Conservation (phyloP, 148 eudicot genomes). For the Chenopodium quinoa region DNA sequence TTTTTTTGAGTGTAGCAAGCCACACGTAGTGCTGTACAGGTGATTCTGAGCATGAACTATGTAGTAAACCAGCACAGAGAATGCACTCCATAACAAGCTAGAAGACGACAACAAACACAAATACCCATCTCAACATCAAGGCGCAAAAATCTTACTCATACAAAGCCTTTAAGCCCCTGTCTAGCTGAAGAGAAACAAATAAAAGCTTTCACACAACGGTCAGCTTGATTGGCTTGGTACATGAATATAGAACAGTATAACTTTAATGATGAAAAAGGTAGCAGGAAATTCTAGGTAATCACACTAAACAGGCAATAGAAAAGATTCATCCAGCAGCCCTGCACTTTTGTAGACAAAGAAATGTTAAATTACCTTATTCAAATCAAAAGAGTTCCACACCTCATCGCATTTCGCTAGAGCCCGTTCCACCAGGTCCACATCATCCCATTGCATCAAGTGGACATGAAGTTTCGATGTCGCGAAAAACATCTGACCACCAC, state of each 20-base stretch:
- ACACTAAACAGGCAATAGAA: neutral
- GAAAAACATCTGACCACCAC: slow-evolving; percentile 79
- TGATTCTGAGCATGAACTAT: neutral
- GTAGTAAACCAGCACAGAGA: neutral
- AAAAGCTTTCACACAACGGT: neutral
- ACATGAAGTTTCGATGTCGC: slow-evolving; percentile 88
- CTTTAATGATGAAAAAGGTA: neutral
- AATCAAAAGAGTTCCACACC: slow-evolving; percentile 72
- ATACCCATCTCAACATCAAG: neutral
- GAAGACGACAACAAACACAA: neutral
- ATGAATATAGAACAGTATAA: neutral
- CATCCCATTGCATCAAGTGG: slow-evolving; percentile 89
- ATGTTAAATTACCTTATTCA: slow-evolving; percentile 54
- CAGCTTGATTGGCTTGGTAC: neutral
- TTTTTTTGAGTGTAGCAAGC: neutral
- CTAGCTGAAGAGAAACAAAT: neutral
- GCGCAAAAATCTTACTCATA: neutral
- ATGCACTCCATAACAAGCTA: neutral
- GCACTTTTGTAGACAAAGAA: slow-evolving; percentile 7
- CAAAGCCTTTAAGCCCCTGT: neutral
- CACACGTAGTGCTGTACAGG: neutral
- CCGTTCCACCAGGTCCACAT: slow-evolving; percentile 59
- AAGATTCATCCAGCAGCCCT: neutral
- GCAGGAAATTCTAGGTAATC: neutral
- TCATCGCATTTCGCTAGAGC: slow-evolving; percentile 71